A percentile compares a stretch with the other conserved stretches of the same genome.
phyloP scores from a whole-genome alignment of 1,139 yeast species.

The Geotrichum aggregatum region DNA sequence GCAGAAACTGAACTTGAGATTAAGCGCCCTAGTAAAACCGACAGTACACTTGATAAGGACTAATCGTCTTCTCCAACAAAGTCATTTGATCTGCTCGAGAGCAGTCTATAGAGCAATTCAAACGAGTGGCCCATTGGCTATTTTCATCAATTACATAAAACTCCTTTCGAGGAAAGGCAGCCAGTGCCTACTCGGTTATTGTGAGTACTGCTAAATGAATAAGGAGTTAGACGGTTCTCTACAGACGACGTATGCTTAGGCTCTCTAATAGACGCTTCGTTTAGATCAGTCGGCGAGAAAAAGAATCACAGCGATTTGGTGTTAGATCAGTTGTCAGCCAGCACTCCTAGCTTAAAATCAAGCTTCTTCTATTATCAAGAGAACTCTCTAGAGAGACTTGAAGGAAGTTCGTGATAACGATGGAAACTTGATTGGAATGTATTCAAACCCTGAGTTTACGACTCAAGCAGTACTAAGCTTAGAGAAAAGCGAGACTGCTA shows the following conservation, averaged over 20 bases:
- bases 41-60: slow-evolving; percentile 38
- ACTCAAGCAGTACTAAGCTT: no score
- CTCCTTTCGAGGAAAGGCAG: slow-evolving; percentile 7
- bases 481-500: no score
- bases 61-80: slow-evolving; percentile 39
- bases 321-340: background rate
- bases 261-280: no score
- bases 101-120: slow-evolving; percentile 27
- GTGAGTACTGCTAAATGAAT: background rate
- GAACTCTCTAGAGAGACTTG: no score
- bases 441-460: no score
- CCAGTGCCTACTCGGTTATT: background rate
- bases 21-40: slow-evolving; percentile 31
- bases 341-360: background rate
- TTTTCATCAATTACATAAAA: slow-evolving; percentile 10
- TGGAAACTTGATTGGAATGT: no score
- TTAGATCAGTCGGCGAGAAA: background rate
- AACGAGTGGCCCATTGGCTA: slow-evolving; percentile 17
- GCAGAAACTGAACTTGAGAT: slow-evolving; percentile 42
- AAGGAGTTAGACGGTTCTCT: background rate
- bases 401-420: no score
- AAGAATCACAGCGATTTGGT: no score
- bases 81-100: slow-evolving; percentile 44
- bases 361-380: no score
- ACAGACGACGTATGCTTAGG: background rate